These are phyloP conservation scores for Elaeis oleifera DNA, from an alignment of 202 grass and related monocot genomes.

Conservation along the genomic window DNA sequence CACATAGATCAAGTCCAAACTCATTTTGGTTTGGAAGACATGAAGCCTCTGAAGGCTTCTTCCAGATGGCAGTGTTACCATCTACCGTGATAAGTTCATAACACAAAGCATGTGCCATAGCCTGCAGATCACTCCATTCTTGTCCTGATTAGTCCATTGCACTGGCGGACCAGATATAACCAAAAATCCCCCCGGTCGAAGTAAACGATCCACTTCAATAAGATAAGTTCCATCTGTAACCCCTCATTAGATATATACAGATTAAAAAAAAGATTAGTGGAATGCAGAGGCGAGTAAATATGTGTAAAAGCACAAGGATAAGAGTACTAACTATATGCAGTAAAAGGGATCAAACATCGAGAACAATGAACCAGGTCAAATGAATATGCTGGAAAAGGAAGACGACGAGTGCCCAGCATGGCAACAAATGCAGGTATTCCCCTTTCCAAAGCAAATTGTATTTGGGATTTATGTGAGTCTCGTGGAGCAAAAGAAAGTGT, in stretches of 20 bases:
- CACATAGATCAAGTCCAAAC: slow-evolving; percentile 51
- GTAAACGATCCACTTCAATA: slow-evolving; percentile 77
- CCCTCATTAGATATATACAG: neutral
- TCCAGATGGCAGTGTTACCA: slow-evolving; percentile 87
- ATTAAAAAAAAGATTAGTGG: neutral
- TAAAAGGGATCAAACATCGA: slow-evolving; percentile 88
- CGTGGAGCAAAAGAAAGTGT: slow-evolving; percentile 91
- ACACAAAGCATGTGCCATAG: slow-evolving; percentile 46
- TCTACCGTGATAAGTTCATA: slow-evolving; percentile 64
- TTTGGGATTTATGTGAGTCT: slow-evolving; percentile 95
- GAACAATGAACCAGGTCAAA: slow-evolving; percentile 96
- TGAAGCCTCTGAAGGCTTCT: slow-evolving; percentile 42
- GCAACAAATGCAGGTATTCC: slow-evolving; percentile 89
- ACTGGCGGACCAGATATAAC: slow-evolving; percentile 91
- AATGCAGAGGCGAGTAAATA: slow-evolving; percentile 14
- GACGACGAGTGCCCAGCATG: slow-evolving; percentile 73
- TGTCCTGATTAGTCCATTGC: slow-evolving; percentile 64
- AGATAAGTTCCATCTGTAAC: slow-evolving; percentile 86
- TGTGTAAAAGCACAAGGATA: neutral
- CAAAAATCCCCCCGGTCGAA: slow-evolving; percentile 71
- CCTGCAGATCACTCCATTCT: slow-evolving; percentile 66
- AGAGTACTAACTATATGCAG: slow-evolving; percentile 58
- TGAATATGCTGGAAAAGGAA: slow-evolving; percentile 68
- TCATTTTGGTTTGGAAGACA: slow-evolving; percentile 57
- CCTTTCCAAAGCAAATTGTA: slow-evolving; percentile 92